phyloP scores from a whole-genome alignment of 1,139 yeast species.

The Diutina rugosa region DNA sequence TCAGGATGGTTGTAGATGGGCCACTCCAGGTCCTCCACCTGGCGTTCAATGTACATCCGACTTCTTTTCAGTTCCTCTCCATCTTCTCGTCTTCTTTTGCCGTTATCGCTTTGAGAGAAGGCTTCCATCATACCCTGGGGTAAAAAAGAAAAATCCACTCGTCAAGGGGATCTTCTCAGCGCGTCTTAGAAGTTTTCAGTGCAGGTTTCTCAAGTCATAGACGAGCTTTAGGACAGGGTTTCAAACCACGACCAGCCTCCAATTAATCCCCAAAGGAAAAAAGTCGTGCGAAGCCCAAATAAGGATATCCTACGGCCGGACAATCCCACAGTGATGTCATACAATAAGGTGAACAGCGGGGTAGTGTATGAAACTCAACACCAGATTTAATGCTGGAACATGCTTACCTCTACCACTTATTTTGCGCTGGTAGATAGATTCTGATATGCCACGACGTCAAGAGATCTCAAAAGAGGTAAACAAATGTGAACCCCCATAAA shows the following conservation, averaged over 20 bases:
- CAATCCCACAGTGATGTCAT: not conserved
- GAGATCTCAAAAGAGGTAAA: no score
- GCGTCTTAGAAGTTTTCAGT: not conserved
- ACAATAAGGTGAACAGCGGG: not conserved
- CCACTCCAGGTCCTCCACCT: constrained; percentile 28
- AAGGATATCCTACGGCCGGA: not conserved
- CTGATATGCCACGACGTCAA: not conserved
- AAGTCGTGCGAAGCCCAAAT: not conserved
- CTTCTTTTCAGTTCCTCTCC: constrained; percentile 5
- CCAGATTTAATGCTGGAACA: not conserved
- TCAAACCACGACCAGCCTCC: not conserved
- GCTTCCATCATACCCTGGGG: not conserved
- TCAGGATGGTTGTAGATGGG: constrained; percentile 52
- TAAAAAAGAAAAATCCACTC: not conserved
- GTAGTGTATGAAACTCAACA: not conserved
- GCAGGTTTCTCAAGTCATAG: not conserved
- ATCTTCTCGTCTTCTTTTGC: constrained; percentile 11
- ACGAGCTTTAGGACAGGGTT: not conserved
- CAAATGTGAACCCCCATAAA: no score
- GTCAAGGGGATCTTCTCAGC: not conserved
- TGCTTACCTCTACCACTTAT: not conserved
- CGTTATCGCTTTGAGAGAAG: not conserved
- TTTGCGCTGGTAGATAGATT: not conserved
- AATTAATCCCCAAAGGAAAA: not conserved
- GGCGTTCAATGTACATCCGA: constrained; percentile 7